Percentiles rank a stretch among this genome's conserved stretches.
phyloP scores from a whole-genome alignment of 129 eudicot genomes.

The Pulicaria dysenterica region DNA sequence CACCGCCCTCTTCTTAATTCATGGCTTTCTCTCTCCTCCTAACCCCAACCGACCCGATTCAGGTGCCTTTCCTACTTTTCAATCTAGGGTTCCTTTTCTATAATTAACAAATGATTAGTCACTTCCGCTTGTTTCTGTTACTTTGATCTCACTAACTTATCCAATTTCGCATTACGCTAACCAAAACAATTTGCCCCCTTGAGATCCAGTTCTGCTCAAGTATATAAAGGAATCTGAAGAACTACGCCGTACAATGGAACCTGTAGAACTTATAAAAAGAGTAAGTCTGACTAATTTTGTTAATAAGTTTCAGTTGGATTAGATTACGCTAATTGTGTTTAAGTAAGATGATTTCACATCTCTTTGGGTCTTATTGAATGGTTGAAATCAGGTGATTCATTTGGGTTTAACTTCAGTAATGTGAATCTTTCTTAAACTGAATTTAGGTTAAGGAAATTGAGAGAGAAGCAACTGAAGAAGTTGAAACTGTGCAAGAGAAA shows the following conservation, averaged over 20 bases:
- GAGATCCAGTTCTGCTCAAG: slow-evolving; percentile 48
- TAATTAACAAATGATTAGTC: neutral
- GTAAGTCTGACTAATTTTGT: slow-evolving; percentile 40
- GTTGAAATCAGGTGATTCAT: neutral
- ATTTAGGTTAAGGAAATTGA: slow-evolving; percentile 80
- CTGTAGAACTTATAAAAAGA: slow-evolving; percentile 77
- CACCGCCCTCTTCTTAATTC: slow-evolving; percentile 65
- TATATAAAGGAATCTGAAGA: slow-evolving; percentile 83
- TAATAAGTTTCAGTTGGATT: slow-evolving; percentile 16
- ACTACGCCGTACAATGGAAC: slow-evolving; percentile 69
- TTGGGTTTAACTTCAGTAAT: neutral
- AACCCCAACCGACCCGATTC: slow-evolving; percentile 44
- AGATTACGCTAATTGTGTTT: too few species aligned
- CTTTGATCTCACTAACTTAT: too few species aligned
- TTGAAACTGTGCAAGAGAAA: slow-evolving; percentile 58
- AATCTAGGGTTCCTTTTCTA: slow-evolving; percentile 13
- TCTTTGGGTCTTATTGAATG: neutral
- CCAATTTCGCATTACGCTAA: too few species aligned
- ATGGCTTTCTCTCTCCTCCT: slow-evolving; percentile 52
- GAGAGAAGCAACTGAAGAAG: slow-evolving; percentile 53
- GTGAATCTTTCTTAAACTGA: slow-evolving; percentile 26
- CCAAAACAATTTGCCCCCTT: slow-evolving; percentile 10
- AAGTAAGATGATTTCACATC: too few species aligned
- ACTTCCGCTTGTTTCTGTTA: too few species aligned
- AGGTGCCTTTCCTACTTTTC: slow-evolving; percentile 33